Conservation (phyloP, 73 alveolate genomes). For the Durusdinium trenchii region DNA sequence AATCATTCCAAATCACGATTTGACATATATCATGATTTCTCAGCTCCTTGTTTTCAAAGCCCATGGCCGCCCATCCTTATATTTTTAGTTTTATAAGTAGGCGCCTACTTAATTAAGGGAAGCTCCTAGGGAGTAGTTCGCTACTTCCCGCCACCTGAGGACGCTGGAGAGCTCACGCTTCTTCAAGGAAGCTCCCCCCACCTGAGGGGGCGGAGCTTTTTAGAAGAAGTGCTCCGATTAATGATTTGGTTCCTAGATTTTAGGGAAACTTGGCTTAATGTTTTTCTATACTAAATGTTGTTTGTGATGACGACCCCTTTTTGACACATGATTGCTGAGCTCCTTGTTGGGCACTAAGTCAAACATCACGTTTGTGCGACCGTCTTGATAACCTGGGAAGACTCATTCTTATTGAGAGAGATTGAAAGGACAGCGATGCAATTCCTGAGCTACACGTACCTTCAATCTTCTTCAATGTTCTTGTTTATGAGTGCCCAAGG, state of each 20-base stretch:
- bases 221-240: too few species aligned
- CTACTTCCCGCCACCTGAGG: neutral
- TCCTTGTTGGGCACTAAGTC: conserved; percentile 78
- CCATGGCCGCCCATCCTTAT: neutral
- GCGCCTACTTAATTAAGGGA: too few species aligned
- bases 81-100: neutral
- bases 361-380: conserved; percentile 78
- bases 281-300: neutral
- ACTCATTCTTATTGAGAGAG: neutral
- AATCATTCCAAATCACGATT: neutral
- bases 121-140: too few species aligned
- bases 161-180: too few species aligned
- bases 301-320: neutral
- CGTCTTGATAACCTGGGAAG: conserved; percentile 66
- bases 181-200: too few species aligned
- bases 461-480: neutral
- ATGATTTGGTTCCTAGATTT: too few species aligned
- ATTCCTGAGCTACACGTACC: too few species aligned
- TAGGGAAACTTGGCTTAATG: too few species aligned
- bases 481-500: neutral
- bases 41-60: neutral
- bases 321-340: neutral
- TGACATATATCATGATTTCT: neutral
- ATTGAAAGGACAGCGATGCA: too few species aligned
- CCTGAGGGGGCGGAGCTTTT: neutral